Base-by-base conservation (phyloP, 2,329 filamentous ascomycete genomes). In the Fusarium sp. region DNA sequence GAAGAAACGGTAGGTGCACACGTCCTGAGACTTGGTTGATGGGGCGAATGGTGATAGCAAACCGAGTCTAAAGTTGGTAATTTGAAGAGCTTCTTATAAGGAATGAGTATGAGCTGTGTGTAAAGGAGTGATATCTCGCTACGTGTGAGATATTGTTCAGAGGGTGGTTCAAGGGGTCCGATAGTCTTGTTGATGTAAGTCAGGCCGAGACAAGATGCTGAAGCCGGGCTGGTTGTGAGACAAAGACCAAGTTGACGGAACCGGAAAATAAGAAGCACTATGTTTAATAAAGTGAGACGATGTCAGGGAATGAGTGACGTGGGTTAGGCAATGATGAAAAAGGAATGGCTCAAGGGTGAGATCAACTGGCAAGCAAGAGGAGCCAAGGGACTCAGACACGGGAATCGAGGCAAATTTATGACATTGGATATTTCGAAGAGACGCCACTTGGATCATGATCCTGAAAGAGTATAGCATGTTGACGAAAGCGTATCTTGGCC, bases 161-260 rank as follows among this genome's bases (percentile, higher is more conserved):
- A 43, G 20, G 34, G 45, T 52, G 24, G 34, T 26, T 57, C 38
- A 44, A 50, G 49, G 28, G 40, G 34, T 21, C 52, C 43, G 40
- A 48, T 30, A 56, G 42, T 49, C 44, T 64, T 63, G 55, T 32
- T 32, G 44, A 46, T 40, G 40, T 45, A 43, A 40, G 59, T 62
- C 21, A 60, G 39, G 46, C 34, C 57, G 48, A 68, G 58, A 50
- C 55, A 54, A 65, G 51, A 70, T 72, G 51, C 63, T 67, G 49
- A 65, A 55, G 63, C 21, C 63, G 45, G 69, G 68, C 68, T 70
- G 66, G 53, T 38, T 46, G 42, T 42, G 54, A 53, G 58, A 56
- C 50, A 62, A 46, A 30, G 15, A 12, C 48, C 19, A 55, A 42
- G 36, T 32, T 30, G 61, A 66, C 46, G 52, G 50, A 66, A 57